phyloP scores from a whole-genome alignment of 164 flowering plant genomes.

The Magnolia kwangsiensis region DNA sequence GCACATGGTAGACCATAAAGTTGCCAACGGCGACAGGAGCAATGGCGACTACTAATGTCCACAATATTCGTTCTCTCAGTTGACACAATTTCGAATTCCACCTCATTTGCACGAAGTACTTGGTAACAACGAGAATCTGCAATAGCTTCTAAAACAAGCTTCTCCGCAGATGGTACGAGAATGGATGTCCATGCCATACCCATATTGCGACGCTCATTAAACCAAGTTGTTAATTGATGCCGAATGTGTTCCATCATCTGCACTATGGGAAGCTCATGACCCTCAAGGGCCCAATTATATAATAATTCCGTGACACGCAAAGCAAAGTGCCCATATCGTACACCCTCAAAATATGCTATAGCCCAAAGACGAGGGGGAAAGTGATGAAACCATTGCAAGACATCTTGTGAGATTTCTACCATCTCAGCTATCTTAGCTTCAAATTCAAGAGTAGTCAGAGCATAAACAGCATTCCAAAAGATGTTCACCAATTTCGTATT shows the following conservation, averaged over 20 bases:
- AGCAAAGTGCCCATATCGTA: slow-evolving; percentile 88
- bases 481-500: slow-evolving; percentile 65
- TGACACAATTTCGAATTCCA: slow-evolving; percentile 86
- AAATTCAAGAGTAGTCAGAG: slow-evolving; percentile 80
- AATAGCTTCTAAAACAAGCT: slow-evolving; percentile 47
- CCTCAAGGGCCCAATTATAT: slow-evolving; percentile 53
- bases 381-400: slow-evolving; percentile 66
- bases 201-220: slow-evolving; percentile 34
- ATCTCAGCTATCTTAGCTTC: slow-evolving; percentile 80
- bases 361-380: slow-evolving; percentile 93
- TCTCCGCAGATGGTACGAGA: slow-evolving; percentile 60
- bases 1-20: slow-evolving; percentile 95
- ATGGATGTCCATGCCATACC: slow-evolving; percentile 42
- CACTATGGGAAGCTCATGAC: slow-evolving; percentile 59
- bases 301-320: slow-evolving; percentile 60
- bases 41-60: slow-evolving; percentile 46
- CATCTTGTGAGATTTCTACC: slow-evolving; percentile 76
- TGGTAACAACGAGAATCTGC: slow-evolving; percentile 56
- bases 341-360: slow-evolving; percentile 91
- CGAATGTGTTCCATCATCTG: slow-evolving; percentile 66
- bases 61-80: slow-evolving; percentile 69
- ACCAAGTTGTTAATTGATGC: slow-evolving; percentile 44
- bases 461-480: slow-evolving; percentile 97
- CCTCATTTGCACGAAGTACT: slow-evolving; percentile 66
- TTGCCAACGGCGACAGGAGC: slow-evolving; percentile 96